Evolutionary conservation across 768 basidiomycete genomes (phyloP).

Genomic region (Daedaleopsis sinensis): DNA sequence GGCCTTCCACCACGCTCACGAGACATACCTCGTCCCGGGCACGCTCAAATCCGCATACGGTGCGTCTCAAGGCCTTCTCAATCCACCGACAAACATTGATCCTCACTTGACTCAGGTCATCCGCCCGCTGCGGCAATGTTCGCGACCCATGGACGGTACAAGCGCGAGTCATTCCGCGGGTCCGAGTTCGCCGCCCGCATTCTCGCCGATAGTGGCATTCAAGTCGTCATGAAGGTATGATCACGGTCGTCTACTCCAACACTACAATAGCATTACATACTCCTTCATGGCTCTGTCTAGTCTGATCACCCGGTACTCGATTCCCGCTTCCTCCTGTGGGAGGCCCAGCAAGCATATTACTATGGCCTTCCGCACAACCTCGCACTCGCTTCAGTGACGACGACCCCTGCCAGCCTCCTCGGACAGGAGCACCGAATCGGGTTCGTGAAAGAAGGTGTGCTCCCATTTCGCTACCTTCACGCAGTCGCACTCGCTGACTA

Average conservation of each 20-base stretch:
- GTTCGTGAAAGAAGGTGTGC: slow-evolving; percentile 55
- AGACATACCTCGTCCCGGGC: slow-evolving; percentile 85
- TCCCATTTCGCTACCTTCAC: neutral
- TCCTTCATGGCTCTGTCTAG: slow-evolving; percentile 30
- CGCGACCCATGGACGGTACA: slow-evolving; percentile 73
- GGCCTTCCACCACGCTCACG: slow-evolving; percentile 87
- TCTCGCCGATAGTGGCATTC: slow-evolving; percentile 56
- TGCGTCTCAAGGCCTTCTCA: neutral
- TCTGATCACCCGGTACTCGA: slow-evolving; percentile 60
- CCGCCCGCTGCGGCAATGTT: slow-evolving; percentile 81
- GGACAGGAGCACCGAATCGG: slow-evolving; percentile 77
- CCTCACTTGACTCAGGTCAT: slow-evolving; percentile 34
- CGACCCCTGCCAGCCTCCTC: slow-evolving; percentile 68
- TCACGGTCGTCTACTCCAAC: neutral
- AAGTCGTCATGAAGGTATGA: slow-evolving; percentile 62
- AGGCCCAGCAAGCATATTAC: slow-evolving; percentile 69
- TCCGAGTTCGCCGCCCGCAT: slow-evolving; percentile 68
- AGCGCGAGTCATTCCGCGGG: slow-evolving; percentile 65
- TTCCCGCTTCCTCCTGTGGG: slow-evolving; percentile 56
- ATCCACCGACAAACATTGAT: neutral
- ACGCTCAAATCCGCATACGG: slow-evolving; percentile 72
- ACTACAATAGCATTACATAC: too few relatives aligned
- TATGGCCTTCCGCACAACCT: slow-evolving; percentile 69
- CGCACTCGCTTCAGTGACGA: slow-evolving; percentile 71
- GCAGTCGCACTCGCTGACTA: too few relatives aligned